phyloP scores from a whole-genome alignment of 345 rosid species.

The Arabidopsis thaliana region DNA sequence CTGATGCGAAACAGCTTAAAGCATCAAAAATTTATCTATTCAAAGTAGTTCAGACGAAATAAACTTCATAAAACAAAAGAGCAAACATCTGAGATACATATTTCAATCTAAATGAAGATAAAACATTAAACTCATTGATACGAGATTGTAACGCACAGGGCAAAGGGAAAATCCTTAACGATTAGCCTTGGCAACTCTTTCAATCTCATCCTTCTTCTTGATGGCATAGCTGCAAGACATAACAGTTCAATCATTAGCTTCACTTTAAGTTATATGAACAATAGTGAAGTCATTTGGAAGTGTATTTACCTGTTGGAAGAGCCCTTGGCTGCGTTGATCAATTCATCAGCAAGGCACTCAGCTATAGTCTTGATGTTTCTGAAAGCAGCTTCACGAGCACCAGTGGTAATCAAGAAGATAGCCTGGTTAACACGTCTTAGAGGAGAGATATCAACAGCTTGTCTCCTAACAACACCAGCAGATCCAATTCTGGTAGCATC shows the following conservation, averaged over 20 bases:
- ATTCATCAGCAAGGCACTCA: constrained; percentile 89
- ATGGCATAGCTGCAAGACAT: constrained; percentile 65
- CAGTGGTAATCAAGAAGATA: constrained; percentile 71
- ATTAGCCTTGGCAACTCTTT: constrained; percentile 89
- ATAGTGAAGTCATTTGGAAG: too few species aligned
- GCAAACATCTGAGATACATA: constrained; percentile 38
- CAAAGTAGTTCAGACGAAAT: constrained; percentile 27
- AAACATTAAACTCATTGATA: constrained; percentile 14
- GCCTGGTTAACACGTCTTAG: constrained; percentile 83
- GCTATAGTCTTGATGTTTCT: constrained; percentile 84
- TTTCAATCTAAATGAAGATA: constrained; percentile 31
- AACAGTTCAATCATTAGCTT: background rate
- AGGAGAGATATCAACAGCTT: constrained; percentile 90
- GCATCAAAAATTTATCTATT: constrained; percentile 40
- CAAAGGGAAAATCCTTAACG: constrained; percentile 51
- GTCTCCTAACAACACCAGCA: constrained; percentile 89
- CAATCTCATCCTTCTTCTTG: constrained; percentile 88
- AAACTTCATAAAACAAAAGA: constrained; percentile 34
- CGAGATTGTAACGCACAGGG: constrained; percentile 16
- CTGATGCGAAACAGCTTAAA: background rate
- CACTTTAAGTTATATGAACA: background rate
- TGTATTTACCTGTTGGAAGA: constrained; percentile 71
- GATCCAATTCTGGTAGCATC: constrained; percentile 89
- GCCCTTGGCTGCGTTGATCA: constrained; percentile 90
- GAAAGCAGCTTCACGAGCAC: constrained; percentile 88